A percentile compares a stretch with the other conserved stretches of the same genome.
These are phyloP conservation scores for Saccharomycopsis sp. DNA, from an alignment of 805 yeast genomes.

Conservation along the genomic window DNA sequence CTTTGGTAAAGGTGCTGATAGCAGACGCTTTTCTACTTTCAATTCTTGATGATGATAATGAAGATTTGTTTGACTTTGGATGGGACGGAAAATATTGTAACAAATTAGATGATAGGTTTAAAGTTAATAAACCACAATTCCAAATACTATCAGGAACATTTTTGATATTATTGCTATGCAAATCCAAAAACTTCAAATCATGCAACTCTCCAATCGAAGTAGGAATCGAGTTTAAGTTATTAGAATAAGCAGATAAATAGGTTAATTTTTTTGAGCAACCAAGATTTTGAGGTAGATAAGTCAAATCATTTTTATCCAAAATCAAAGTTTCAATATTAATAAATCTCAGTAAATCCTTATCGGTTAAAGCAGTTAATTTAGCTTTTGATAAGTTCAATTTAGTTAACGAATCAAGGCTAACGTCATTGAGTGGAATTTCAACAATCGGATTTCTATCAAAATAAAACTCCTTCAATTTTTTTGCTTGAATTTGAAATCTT, in stretches of 20 bases:
- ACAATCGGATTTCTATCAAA: slow-evolving; percentile 82
- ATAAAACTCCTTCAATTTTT: slow-evolving; percentile 55
- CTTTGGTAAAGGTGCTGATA: background rate
- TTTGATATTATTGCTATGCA: slow-evolving; percentile 48
- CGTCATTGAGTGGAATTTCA: slow-evolving; percentile 41
- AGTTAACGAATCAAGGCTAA: slow-evolving; percentile 48
- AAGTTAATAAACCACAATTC: slow-evolving; percentile 91
- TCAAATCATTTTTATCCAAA: slow-evolving; percentile 74
- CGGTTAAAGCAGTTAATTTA: slow-evolving; percentile 64
- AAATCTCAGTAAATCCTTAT: slow-evolving; percentile 48
- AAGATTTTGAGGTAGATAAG: slow-evolving; percentile 61
- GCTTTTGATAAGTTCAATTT: slow-evolving; percentile 74
- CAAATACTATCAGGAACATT: slow-evolving; percentile 40
- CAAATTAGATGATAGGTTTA: slow-evolving; percentile 84
- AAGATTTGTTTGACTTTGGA: slow-evolving; percentile 12
- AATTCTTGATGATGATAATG: slow-evolving; percentile 8
- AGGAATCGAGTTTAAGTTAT: slow-evolving; percentile 67
- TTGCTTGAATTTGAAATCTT: slow-evolving; percentile 51
- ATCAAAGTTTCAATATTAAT: slow-evolving; percentile 62
- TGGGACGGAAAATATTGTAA: slow-evolving; percentile 15
- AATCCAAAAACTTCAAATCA: slow-evolving; percentile 48
- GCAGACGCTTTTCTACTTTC: slow-evolving; percentile 7
- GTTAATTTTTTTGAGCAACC: slow-evolving; percentile 47
- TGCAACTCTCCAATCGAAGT: slow-evolving; percentile 43
- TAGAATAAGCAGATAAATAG: slow-evolving; percentile 60